Conservation (phyloP, 2,329 filamentous ascomycete genomes). For the Scytalidium lignicola region DNA sequence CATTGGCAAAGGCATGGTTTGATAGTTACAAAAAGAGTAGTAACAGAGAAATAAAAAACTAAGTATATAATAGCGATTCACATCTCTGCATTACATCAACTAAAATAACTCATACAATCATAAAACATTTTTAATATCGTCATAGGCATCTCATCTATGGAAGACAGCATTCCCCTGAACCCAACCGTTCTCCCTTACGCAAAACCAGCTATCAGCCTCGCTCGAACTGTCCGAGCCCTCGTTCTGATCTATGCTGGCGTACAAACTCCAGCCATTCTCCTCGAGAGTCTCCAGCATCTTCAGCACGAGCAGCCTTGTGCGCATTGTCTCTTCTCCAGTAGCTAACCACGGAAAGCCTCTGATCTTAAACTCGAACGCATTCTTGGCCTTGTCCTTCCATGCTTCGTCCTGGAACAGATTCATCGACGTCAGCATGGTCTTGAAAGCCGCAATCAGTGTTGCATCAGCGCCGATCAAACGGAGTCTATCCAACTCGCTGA, state of each 20-base stretch:
- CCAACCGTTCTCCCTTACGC: slow-evolving; percentile 17
- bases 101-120: too few species aligned
- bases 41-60: too few species aligned
- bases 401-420: slow-evolving; percentile 14
- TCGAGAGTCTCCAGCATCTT: slow-evolving; percentile 31
- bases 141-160: slow-evolving; percentile 9
- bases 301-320: slow-evolving; percentile 29
- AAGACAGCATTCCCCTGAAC: slow-evolving; percentile 17
- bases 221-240: slow-evolving; percentile 14
- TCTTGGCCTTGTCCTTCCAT: slow-evolving; percentile 17
- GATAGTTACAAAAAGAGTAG: too few species aligned
- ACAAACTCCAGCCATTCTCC: slow-evolving; percentile 32
- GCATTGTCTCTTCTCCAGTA: slow-evolving; percentile 30
- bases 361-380: slow-evolving; percentile 29
- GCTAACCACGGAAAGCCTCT: slow-evolving; percentile 29
- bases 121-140: too few species aligned
- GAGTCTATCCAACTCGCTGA: slow-evolving; percentile 26
- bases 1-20: too few species aligned
- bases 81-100: too few species aligned
- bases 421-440: slow-evolving; percentile 11
- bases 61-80: too few species aligned
- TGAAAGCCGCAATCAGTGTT: slow-evolving; percentile 15
- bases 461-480: slow-evolving; percentile 28
- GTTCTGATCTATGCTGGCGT: slow-evolving; percentile 33
- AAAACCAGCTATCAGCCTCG: slow-evolving; percentile 23